A percentile compares a stretch with the other conserved stretches of the same genome.
These are phyloP conservation scores for Delphinella strobiligena DNA, from an alignment of 2,329 filamentous ascomycete species.

Conservation along the genomic window DNA sequence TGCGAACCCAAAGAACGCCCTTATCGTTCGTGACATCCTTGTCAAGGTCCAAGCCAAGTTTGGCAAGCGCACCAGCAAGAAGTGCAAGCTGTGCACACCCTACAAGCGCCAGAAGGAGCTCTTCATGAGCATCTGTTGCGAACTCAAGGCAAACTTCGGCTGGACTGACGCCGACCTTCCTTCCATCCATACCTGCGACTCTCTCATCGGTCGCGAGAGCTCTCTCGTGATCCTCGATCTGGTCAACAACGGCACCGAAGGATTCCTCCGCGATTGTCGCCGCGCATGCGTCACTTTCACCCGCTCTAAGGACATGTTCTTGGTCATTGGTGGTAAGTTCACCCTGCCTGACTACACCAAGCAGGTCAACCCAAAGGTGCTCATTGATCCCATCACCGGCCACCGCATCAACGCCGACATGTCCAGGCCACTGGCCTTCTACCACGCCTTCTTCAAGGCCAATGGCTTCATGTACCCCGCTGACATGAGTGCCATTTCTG, in stretches of 20 bases:
- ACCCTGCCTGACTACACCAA: neutral
- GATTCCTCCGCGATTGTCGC: neutral
- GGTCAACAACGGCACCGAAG: neutral
- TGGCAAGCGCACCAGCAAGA: neutral
- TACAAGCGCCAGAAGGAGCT: constrained; percentile 1
- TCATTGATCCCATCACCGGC: neutral
- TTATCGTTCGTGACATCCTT: neutral
- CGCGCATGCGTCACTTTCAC: neutral
- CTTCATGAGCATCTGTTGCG: neutral
- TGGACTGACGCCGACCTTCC: neutral
- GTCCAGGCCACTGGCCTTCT: neutral
- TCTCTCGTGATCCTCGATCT: constrained; percentile 1
- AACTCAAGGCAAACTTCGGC: neutral
- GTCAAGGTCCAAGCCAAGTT: neutral
- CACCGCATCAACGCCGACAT: neutral
- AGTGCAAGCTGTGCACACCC: neutral
- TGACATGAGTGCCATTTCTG: neutral
- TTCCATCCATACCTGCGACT: neutral
- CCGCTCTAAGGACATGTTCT: neutral
- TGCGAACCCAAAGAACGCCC: neutral
- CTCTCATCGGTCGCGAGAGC: neutral
- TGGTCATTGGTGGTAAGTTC: neutral
- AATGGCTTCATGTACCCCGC: neutral
- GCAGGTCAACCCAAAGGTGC: neutral
- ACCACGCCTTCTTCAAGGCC: neutral